Base-by-base conservation (phyloP, 768 basidiomycete genomes). In the Hygrocybe coccinea region DNA sequence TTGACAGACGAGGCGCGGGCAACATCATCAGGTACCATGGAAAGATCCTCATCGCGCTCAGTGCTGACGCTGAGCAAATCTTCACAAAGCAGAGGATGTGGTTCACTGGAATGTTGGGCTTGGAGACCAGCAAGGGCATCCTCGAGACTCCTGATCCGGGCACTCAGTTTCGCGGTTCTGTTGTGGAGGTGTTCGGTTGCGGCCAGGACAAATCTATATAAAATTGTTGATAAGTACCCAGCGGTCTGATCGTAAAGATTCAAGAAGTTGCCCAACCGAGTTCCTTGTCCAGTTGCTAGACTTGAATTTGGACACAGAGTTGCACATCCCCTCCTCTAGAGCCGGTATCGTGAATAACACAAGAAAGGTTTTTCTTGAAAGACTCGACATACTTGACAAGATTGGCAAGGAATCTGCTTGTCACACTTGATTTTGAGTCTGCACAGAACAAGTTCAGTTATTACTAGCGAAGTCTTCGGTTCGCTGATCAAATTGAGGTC, bases 381-480 rank as follows among this genome's bases (percentile, higher is more conserved):
- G 39, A 14, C 44, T 12, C 3, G 5, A 67, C 74, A 39, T 65
- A 83, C 85, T 74, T 82, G 81, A 66, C 87, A 88, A 0, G 86
- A 86, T 65, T 87, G 84, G 65, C 87, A 89, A 9, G 87, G 87
- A 52, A 88, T 85, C 60, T 85, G 79, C 74, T 88, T 89, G 79
- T 88, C 85, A 73, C 87, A 89, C 65, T 87, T 87, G 67, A 89
- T 87, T 77, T 89, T 85, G 62, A 89, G 75, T 62, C 87, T 80
- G n/a, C n/a, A 21, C 14, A 39, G 15, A 36, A 38, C 25, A 33
- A 38, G n/a, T n/a, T n/a, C n/a, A n/a, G n/a, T n/a, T n/a, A n/a
- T n/a, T n/a, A n/a, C n/a, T n/a, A n/a, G n/a, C n/a, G n/a, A n/a
- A n/a, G n/a, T n/a, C n/a, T n/a, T n/a, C n/a, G n/a, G n/a, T n/a